Percentiles rank a stretch among this genome's conserved stretches.
Conservation (phyloP, 208 protist species). For the Angomonas deanei region DNA sequence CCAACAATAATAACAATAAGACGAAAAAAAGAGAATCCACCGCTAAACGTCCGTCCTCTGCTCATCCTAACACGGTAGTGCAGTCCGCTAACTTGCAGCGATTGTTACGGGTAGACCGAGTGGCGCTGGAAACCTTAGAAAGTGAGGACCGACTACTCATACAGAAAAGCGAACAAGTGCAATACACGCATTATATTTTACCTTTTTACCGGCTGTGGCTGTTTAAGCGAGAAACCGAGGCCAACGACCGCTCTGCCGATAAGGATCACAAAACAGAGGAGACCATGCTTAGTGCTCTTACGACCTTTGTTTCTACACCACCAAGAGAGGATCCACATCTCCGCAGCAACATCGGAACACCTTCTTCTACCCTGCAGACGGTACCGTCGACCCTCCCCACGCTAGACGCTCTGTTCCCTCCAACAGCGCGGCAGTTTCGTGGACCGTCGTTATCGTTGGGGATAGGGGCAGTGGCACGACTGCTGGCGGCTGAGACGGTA, state of each 20-base stretch:
- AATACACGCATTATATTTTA: neutral
- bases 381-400: no score
- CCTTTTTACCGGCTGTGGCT: neutral
- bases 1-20: constrained; percentile 4
- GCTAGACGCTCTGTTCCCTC: no score
- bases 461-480: neutral
- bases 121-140: neutral
- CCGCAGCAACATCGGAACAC: no score
- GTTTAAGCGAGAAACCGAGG: neutral
- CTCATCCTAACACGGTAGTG: no score
- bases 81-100: neutral
- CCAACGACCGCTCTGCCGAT: neutral
- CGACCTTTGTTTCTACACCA: no score
- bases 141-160: neutral
- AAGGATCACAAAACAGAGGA: neutral
- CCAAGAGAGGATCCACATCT: no score
- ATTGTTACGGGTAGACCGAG: neutral
- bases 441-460: neutral
- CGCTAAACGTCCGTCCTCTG: no score
- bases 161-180: neutral
- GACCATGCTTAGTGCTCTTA: no score
- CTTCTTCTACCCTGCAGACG: no score
- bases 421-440: neutral
- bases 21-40: neutral
- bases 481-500: neutral